Base-by-base conservation (phyloP, 495 filamentous ascomycete species). In the Penicillium arizonense region DNA sequence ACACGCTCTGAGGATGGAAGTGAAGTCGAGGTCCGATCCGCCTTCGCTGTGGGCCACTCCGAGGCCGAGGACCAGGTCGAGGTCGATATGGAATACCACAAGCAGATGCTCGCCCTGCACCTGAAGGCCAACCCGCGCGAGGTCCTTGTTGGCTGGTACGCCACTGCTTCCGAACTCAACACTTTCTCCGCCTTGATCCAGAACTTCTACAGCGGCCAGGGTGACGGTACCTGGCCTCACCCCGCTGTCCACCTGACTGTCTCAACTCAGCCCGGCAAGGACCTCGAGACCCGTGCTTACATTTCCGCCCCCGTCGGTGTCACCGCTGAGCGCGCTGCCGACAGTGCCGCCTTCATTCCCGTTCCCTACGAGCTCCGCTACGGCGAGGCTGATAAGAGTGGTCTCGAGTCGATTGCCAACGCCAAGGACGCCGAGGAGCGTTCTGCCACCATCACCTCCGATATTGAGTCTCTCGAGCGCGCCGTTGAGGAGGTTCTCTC, bases 41-140 rank as follows among this genome's bases (percentile, higher is more conserved):
- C 89, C 74, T 98, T 97, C 70, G 95, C 95, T 50, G 94, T 98
- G 59, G 90, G 91, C 51, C 94, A 98, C 78, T 97, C 91, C 52
- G 94, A 98, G 78, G 96, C 90, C 63, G 86, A 91, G 68, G 94
- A 98, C 73, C 94, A 98, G 72, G 94, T 98, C 61, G 94, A 98
- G 68, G 95, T 98, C 53, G 94, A 98, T 72, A 96, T 98, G 83
- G 94, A 97, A 73, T 98, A 97, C 69, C 94, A 98, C 74, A 97
- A 97, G 82, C 89, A 92, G 69, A 97, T 98, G 94, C 83, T 97
- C 14, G 85, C 85, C 14, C 79, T 98, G 56, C 92, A 96, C 68
- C 82, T 96, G 58, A 91, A 91, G 78, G 92, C 91, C 14, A 90
- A 91, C 73, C 94, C 95, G 11, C 87, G 89, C 69, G 94, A 98